These are phyloP conservation scores for Xerocomus brunneocitrinus DNA, from an alignment of 768 basidiomycete species.

Conservation along the genomic window DNA sequence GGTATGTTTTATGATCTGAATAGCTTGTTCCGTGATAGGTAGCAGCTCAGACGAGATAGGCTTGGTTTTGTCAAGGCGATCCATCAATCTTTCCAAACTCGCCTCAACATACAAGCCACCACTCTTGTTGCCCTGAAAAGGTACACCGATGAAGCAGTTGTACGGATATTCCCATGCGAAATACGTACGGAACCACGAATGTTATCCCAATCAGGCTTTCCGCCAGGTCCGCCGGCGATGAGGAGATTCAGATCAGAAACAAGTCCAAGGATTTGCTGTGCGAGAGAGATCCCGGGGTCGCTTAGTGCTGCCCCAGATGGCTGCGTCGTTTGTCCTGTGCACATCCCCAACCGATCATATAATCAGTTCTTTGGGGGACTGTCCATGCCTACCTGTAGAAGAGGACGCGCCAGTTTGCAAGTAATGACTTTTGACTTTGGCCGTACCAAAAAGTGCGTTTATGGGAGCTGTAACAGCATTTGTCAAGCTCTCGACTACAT, in stretches of 20 bases:
- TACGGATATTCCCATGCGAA: not conserved
- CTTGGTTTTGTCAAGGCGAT: constrained; percentile 12
- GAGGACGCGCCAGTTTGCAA: constrained; percentile 9
- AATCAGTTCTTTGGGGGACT: not conserved
- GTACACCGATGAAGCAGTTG: not conserved
- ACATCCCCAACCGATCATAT: not conserved
- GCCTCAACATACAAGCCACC: constrained; percentile 15
- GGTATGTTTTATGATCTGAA: not conserved
- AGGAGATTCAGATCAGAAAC: constrained; percentile 9
- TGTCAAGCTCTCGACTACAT: constrained; percentile 12
- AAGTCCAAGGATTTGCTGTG: constrained; percentile 8
- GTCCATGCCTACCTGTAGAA: not conserved
- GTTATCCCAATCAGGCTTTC: constrained; percentile 15
- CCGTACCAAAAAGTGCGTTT: constrained; percentile 8
- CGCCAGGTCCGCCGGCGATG: constrained; percentile 9
- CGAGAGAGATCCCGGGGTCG: constrained; percentile 6
- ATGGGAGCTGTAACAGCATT: constrained; percentile 10
- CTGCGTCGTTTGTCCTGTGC: constrained; percentile 3
- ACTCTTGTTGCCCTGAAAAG: constrained; percentile 6
- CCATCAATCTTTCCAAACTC: constrained; percentile 9
- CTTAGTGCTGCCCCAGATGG: constrained; percentile 11
- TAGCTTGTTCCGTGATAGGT: constrained; percentile 6
- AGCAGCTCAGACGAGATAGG: constrained; percentile 12
- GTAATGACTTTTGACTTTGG: constrained; percentile 9
- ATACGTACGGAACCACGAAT: constrained; percentile 10